A percentile compares a stretch with the other conserved stretches of the same genome.
Conservation (phyloP, 805 yeast genomes). For the Barnettozyma salicaria region DNA sequence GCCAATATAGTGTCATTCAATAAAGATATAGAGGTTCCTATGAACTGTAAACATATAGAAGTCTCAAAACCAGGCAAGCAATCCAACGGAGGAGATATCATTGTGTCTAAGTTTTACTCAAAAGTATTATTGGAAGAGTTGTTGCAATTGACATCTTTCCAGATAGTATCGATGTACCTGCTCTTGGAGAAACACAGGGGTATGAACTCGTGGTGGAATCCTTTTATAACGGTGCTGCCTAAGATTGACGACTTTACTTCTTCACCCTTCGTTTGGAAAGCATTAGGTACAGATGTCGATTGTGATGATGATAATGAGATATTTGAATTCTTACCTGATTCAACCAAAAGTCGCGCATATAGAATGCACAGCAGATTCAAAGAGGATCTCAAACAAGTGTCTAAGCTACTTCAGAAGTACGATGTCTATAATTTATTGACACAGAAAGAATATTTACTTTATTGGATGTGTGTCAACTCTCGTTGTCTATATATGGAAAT, state of each 20-base stretch:
- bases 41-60: slow-evolving; percentile 10
- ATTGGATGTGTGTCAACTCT: slow-evolving; percentile 86
- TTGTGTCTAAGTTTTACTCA: slow-evolving; percentile 14
- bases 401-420: slow-evolving; percentile 14
- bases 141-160: slow-evolving; percentile 48
- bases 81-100: slow-evolving; percentile 19
- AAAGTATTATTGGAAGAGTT: slow-evolving; percentile 28
- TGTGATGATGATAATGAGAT: slow-evolving; percentile 26
- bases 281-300: too few relatives aligned
- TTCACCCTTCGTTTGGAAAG: slow-evolving; percentile 62
- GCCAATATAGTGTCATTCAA: slow-evolving; percentile 36
- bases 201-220: slow-evolving; percentile 52
- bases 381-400: slow-evolving; percentile 29
- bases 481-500: slow-evolving; percentile 80
- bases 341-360: slow-evolving; percentile 34
- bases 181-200: slow-evolving; percentile 38
- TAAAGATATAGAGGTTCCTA: slow-evolving; percentile 12
- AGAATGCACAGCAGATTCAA: slow-evolving; percentile 38
- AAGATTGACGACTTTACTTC: slow-evolving; percentile 41
- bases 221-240: slow-evolving; percentile 65
- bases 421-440: background rate
- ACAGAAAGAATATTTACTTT: slow-evolving; percentile 42
- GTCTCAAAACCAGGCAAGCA: slow-evolving; percentile 3
- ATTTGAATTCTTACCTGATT: slow-evolving; percentile 38
- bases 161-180: slow-evolving; percentile 47